These are phyloP conservation scores for Leishmania tarentolae DNA, from an alignment of 208 protist species.

Conservation along the genomic window DNA sequence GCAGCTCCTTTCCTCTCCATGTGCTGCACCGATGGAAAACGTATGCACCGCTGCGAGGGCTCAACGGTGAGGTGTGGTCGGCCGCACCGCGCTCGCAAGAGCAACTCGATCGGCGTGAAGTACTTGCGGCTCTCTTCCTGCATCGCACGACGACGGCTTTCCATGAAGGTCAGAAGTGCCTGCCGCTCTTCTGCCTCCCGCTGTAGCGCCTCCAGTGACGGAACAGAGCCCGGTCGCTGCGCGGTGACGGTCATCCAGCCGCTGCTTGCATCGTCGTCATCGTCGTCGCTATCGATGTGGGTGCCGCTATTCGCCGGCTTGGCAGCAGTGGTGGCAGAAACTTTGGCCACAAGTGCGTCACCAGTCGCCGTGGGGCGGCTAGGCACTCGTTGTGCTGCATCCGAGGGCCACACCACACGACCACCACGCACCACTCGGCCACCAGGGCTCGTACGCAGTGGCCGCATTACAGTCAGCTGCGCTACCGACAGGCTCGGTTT, in stretches of 20 bases:
- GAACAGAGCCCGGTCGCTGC: constrained; percentile 20
- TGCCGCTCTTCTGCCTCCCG: constrained; percentile 69
- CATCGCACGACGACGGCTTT: constrained; percentile 45
- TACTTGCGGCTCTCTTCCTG: constrained; percentile 51
- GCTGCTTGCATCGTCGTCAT: constrained; percentile 21
- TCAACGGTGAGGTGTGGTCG: constrained; percentile 70
- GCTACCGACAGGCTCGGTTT: constrained; percentile 29
- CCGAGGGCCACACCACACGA: constrained; percentile 42
- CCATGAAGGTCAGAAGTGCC: constrained; percentile 64
- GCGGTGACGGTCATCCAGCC: background rate
- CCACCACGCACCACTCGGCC: constrained; percentile 59
- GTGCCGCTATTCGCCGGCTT: background rate
- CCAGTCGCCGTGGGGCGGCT: constrained; percentile 19
- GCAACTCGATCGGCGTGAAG: constrained; percentile 83
- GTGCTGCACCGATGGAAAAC: constrained; percentile 44
- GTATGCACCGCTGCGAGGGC: constrained; percentile 55
- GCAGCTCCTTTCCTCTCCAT: constrained; percentile 1
- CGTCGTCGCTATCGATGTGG: background rate
- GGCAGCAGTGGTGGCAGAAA: background rate
- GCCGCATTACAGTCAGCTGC: constrained; percentile 58
- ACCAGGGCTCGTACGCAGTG: constrained; percentile 55
- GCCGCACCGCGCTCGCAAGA: constrained; percentile 75
- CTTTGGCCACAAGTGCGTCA: constrained; percentile 6
- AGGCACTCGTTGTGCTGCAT: constrained; percentile 43
- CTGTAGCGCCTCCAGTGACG: constrained; percentile 52